Evolutionary conservation across 2,329 filamentous ascomycete species (phyloP).

Genomic region (Waltergamsia citrina): DNA sequence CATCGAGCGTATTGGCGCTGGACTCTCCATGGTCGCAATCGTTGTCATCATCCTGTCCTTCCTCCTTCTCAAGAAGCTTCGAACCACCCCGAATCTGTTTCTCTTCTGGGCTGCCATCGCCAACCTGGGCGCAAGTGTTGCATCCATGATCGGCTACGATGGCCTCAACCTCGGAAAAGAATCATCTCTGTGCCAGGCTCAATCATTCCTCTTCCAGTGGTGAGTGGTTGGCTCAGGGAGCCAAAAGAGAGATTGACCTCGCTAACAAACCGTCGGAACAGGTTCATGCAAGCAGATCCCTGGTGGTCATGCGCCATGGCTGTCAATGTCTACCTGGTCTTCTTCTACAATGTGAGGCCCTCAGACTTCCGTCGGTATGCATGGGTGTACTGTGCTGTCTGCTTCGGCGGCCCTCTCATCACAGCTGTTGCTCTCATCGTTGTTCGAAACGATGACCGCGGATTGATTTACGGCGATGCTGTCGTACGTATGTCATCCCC

Average conservation of each 20-base stretch:
- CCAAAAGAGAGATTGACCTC: not conserved
- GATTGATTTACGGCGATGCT: conserved; percentile 43
- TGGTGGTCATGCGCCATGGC: conserved; percentile 78
- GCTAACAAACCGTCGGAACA: conserved; percentile 16
- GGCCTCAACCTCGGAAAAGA: conserved; percentile 45
- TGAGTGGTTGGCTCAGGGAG: no score
- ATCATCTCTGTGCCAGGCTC: conserved; percentile 50
- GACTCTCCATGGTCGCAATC: conserved; percentile 42
- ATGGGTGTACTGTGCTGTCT: conserved; percentile 58
- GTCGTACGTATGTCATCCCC: no score
- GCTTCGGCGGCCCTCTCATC: conserved; percentile 62
- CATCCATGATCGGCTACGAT: conserved; percentile 61
- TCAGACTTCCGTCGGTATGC: conserved; percentile 59
- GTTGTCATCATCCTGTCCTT: conserved; percentile 39
- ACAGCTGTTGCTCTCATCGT: conserved; percentile 59
- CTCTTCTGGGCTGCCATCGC: conserved; percentile 25
- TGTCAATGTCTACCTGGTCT: conserved; percentile 66
- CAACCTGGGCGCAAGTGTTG: conserved; percentile 45
- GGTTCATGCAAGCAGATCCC: conserved; percentile 69
- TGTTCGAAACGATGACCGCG: conserved; percentile 28
- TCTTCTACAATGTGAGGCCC: conserved; percentile 45
- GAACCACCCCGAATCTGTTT: conserved; percentile 47
- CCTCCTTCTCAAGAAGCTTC: conserved; percentile 36
- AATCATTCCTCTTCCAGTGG: conserved; percentile 56
- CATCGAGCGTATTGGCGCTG: conserved; percentile 43